Evolutionary conservation across 1,284 basidiomycete genomes (phyloP).

Genomic region (Trametes polyzona): DNA sequence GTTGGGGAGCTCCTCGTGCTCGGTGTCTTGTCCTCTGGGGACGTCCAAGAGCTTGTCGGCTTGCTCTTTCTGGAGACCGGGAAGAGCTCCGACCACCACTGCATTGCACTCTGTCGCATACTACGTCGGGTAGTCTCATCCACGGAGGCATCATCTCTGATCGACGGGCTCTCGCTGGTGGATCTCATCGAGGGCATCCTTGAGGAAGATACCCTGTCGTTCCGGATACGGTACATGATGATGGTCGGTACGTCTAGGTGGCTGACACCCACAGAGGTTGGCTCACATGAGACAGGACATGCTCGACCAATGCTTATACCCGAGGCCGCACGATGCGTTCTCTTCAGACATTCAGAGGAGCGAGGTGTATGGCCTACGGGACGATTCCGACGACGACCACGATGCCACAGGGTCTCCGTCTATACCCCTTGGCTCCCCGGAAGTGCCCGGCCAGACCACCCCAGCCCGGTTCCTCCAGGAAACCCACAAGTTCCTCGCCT

Average conservation of each 20-base stretch:
- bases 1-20: conserved; percentile 33
- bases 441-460: not conserved
- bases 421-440: no score
- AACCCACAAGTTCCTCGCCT: conserved; percentile 13
- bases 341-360: conserved; percentile 27
- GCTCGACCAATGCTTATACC: conserved; percentile 29
- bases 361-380: conserved; percentile 30
- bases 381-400: conserved; percentile 9
- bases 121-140: conserved; percentile 28
- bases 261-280: not conserved
- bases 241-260: conserved; percentile 26
- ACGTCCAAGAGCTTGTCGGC: conserved; percentile 29
- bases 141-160: conserved; percentile 29
- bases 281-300: conserved; percentile 18
- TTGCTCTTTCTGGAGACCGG: conserved; percentile 23
- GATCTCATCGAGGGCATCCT: conserved; percentile 27
- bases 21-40: conserved; percentile 26
- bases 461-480: conserved; percentile 3
- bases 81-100: conserved; percentile 21
- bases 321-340: conserved; percentile 31
- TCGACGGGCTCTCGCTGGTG: conserved; percentile 25
- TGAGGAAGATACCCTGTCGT: conserved; percentile 30
- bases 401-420: not conserved
- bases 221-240: conserved; percentile 32
- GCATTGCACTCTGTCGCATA: conserved; percentile 28